These are phyloP conservation scores for Cordyceps pruinosa DNA, from an alignment of 2,329 filamentous ascomycete species.

Conservation along the genomic window DNA sequence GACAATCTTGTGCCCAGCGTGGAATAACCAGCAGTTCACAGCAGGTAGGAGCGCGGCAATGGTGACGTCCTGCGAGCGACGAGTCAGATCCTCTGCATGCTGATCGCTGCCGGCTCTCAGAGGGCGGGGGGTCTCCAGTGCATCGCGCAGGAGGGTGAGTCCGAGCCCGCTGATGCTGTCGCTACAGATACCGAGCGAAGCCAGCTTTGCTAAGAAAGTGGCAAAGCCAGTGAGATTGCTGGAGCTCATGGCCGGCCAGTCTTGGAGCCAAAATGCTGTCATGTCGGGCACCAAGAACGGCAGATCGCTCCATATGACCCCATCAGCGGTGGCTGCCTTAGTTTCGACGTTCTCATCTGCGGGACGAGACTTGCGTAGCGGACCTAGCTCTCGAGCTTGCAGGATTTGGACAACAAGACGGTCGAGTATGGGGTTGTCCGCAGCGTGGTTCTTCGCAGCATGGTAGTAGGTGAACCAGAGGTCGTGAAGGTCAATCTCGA, in stretches of 20 bases:
- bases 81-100: background rate
- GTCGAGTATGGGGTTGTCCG: background rate
- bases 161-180: background rate
- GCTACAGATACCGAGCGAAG: background rate
- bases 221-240: background rate
- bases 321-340: background rate
- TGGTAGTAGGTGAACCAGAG: constrained; percentile 7
- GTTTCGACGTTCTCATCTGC: background rate
- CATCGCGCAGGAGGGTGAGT: background rate
- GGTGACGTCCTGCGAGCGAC: background rate
- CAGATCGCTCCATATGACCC: background rate
- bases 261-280: background rate
- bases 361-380: background rate
- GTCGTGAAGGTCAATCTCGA: constrained; percentile 5
- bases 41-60: background rate
- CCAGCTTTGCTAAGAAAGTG: background rate
- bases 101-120: background rate
- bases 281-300: background rate
- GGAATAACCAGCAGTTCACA: background rate
- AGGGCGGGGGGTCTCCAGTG: background rate
- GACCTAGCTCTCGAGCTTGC: background rate
- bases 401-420: background rate
- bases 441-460: background rate
- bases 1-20: background rate
- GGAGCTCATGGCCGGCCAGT: background rate